These are phyloP conservation scores for Verticillium klebahnii DNA, from an alignment of 2,329 filamentous ascomycete genomes.

Conservation along the genomic window DNA sequence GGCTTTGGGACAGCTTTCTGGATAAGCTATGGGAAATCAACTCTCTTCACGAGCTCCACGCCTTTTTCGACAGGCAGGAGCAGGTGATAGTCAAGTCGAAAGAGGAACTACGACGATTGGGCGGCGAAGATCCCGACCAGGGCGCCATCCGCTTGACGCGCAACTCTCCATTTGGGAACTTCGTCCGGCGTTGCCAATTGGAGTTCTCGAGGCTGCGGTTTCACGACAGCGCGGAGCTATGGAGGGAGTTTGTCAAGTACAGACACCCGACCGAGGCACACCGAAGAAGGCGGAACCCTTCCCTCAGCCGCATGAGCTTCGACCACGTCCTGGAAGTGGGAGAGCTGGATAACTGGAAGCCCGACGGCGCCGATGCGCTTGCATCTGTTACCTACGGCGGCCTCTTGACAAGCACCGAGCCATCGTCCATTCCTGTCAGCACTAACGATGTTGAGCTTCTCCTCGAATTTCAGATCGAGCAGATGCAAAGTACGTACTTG, in stretches of 20 bases:
- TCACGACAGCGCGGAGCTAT: conserved; percentile 70
- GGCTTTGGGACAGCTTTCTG: conserved; percentile 85
- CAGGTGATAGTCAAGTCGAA: conserved; percentile 57
- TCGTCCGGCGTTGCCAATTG: conserved; percentile 69
- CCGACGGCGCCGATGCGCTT: conserved; percentile 37
- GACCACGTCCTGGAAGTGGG: conserved; percentile 50
- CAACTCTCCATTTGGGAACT: conserved; percentile 76
- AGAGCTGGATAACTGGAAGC: conserved; percentile 44
- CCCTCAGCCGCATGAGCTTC: conserved; percentile 52
- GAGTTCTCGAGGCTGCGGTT: conserved; percentile 82
- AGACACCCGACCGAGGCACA: conserved; percentile 67
- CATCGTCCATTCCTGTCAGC: conserved; percentile 51
- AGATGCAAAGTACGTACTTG: conserved; percentile 66
- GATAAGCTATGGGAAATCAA: conserved; percentile 78
- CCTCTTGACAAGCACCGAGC: conserved; percentile 40
- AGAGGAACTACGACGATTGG: conserved; percentile 53
- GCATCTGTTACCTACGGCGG: conserved; percentile 47
- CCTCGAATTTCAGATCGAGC: conserved; percentile 82
- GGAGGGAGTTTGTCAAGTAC: conserved; percentile 79
- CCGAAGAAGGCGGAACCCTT: conserved; percentile 58
- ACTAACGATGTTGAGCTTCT: conserved; percentile 76
- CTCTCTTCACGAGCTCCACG: conserved; percentile 74
- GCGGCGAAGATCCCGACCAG: conserved; percentile 31
- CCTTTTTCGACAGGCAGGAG: conserved; percentile 62
- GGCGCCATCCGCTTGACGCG: conserved; percentile 57